Evolutionary conservation across 495 filamentous ascomycete species (phyloP).

Genomic region (Collariella sp.): DNA sequence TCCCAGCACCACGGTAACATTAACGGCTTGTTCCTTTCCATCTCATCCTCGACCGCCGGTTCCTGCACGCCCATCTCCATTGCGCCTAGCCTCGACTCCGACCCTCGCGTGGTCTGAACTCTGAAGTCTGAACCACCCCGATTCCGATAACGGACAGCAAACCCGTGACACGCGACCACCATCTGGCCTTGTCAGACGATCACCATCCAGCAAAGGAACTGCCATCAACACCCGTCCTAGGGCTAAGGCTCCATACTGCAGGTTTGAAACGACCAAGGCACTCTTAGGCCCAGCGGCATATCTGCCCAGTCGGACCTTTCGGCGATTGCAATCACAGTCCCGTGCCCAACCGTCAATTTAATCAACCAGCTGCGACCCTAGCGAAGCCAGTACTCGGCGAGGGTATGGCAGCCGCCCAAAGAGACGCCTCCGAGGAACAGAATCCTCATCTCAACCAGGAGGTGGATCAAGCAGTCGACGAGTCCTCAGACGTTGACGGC

Average conservation of each 20-base stretch:
- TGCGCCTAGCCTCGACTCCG: background rate
- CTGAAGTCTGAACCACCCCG: background rate
- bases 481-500: conserved; percentile 29
- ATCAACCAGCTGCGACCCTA: background rate
- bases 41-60: background rate
- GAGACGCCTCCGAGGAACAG: background rate
- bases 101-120: background rate
- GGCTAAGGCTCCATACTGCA: too few relatives aligned
- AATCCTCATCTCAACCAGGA: background rate
- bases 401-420: conserved; percentile 2
- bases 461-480: conserved; percentile 25
- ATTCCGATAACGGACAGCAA: background rate
- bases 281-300: background rate
- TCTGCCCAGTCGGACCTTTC: background rate
- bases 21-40: background rate
- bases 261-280: too few relatives aligned
- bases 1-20: conserved; percentile 3
- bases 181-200: background rate
- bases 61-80: background rate
- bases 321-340: too few relatives aligned
- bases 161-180: conserved; percentile 1
- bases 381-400: background rate
- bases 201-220: too few relatives aligned
- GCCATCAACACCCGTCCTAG: too few relatives aligned
- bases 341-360: background rate